These are phyloP conservation scores for Apiospora aurea DNA, from an alignment of 2,329 filamentous ascomycete genomes.

Conservation along the genomic window DNA sequence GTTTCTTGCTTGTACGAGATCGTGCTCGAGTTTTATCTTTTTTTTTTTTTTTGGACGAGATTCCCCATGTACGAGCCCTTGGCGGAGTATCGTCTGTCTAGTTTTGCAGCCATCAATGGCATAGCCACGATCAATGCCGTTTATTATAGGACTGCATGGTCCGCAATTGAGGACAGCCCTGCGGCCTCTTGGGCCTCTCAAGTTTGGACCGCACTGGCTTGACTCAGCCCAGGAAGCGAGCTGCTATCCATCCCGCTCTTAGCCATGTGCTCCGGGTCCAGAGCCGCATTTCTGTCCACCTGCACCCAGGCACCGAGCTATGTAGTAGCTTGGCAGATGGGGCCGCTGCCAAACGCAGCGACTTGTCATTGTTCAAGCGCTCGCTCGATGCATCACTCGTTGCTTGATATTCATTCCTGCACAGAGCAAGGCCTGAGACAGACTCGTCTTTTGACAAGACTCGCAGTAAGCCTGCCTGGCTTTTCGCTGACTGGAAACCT, in stretches of 20 bases:
- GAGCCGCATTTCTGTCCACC: background rate
- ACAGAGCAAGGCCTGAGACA: background rate
- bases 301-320: conserved; percentile 5
- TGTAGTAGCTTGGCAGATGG: conserved; percentile 1
- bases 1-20: background rate
- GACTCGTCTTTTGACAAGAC: no score
- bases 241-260: background rate
- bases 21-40: background rate
- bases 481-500: background rate
- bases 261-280: background rate
- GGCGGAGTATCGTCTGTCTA: background rate
- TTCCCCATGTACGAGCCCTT: background rate
- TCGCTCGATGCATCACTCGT: background rate
- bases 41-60: background rate
- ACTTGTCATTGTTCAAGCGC: background rate
- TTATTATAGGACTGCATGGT: background rate
- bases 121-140: background rate
- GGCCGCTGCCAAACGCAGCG: background rate
- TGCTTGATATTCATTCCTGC: no score
- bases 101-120: background rate
- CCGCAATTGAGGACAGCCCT: background rate
- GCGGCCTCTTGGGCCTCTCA: background rate
- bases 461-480: background rate
- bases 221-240: background rate
- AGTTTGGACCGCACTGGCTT: background rate